Evolutionary conservation across 768 basidiomycete species (phyloP).

Genomic region (Clitopilus passeckerianus): DNA sequence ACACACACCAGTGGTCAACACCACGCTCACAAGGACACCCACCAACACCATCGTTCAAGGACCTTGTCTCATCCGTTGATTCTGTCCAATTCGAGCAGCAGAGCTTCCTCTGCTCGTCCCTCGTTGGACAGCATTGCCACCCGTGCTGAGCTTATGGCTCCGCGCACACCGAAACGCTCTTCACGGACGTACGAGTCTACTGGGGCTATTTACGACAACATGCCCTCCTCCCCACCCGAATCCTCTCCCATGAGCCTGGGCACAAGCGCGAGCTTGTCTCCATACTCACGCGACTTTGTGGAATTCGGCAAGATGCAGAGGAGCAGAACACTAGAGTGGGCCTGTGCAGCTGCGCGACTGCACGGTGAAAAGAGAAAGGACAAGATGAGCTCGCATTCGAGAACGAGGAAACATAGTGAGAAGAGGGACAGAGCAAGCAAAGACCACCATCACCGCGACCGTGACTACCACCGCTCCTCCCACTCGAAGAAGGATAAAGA

Average conservation of each 20-base stretch:
- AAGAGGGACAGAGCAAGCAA: conserved; percentile 4
- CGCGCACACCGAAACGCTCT: conserved; percentile 26
- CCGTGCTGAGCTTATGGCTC: conserved; percentile 43
- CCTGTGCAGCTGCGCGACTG: conserved; percentile 57
- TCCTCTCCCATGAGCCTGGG: conserved; percentile 33
- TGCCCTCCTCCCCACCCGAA: conserved; percentile 62
- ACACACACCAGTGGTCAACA: conserved; percentile 18
- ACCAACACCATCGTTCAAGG: conserved; percentile 15
- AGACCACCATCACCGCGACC: conserved; percentile 5
- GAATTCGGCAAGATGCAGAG: conserved; percentile 42
- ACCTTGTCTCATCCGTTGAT: conserved; percentile 19
- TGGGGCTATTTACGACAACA: conserved; percentile 44
- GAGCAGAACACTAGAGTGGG: conserved; percentile 65
- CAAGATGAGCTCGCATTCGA: conserved; percentile 11
- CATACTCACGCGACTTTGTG: conserved; percentile 36
- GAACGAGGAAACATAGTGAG: conserved; percentile 7
- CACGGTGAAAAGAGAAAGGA: conserved; percentile 17
- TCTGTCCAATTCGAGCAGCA: conserved; percentile 17
- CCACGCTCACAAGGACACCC: conserved; percentile 13
- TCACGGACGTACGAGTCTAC: conserved; percentile 29
- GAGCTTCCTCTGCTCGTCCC: conserved; percentile 26
- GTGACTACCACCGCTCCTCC: conserved; percentile 4
- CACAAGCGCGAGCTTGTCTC: conserved; percentile 1
- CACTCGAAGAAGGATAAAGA: conserved; percentile 6
- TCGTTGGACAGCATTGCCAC: conserved; percentile 60